Conservation (phyloP, 441 rosid species). For the Viola pubescens region DNA sequence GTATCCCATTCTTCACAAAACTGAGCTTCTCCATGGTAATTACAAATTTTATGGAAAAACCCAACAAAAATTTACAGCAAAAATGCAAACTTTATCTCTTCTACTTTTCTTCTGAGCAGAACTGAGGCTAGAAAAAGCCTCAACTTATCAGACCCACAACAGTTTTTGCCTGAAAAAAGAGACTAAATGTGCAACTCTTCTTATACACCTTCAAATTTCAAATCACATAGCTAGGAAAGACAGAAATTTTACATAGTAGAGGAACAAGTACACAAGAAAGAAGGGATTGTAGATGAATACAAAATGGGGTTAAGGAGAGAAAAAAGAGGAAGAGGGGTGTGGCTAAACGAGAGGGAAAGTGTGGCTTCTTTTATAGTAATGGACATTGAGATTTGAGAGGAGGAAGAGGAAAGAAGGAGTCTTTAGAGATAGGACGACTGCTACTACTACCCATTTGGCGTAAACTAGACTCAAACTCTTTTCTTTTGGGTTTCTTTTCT, state of each 20-base stretch:
- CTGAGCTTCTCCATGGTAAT: constrained; percentile 64
- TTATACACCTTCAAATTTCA: constrained; percentile 7
- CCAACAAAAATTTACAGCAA: background rate
- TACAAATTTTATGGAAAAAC: constrained; percentile 6
- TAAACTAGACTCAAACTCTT: constrained; percentile 89
- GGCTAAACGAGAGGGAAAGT: constrained; percentile 28
- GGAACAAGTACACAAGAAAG: constrained; percentile 6
- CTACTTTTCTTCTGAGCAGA: no score
- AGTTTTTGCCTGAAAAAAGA: background rate
- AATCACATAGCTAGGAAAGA: background rate
- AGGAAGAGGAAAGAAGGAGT: constrained; percentile 20
- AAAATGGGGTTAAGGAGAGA: background rate
- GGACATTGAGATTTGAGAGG: constrained; percentile 18
- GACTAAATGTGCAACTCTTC: constrained; percentile 1
- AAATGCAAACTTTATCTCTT: background rate
- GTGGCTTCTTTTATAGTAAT: constrained; percentile 37
- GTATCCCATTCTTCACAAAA: constrained; percentile 68
- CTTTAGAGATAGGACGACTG: constrained; percentile 40
- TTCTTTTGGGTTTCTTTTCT: no score
- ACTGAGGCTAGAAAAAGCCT: background rate
- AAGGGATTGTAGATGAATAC: background rate
- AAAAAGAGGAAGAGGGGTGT: constrained; percentile 9
- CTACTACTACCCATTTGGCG: constrained; percentile 41
- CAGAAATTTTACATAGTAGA: background rate
- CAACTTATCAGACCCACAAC: constrained; percentile 15